A percentile compares a stretch with the other conserved stretches of the same genome.
Conservation (phyloP, 768 basidiomycete genomes). For the Steccherinum ochraceum region DNA sequence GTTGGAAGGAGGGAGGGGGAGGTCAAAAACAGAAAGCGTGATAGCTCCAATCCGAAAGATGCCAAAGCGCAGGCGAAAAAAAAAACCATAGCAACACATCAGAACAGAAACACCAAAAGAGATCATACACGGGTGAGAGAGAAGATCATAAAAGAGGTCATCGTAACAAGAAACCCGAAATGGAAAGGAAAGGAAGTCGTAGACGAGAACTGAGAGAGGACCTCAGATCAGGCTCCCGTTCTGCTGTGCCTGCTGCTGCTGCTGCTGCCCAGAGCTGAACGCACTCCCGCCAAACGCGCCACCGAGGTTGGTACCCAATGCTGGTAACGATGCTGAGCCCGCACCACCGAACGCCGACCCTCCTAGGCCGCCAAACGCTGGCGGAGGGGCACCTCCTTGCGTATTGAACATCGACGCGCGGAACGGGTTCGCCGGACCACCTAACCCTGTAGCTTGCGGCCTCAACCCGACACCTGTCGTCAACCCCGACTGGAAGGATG, state of each 20-base stretch:
- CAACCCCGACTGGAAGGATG: slow-evolving; percentile 44
- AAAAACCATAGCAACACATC: no score
- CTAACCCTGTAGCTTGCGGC: slow-evolving; percentile 33
- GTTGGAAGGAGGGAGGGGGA: slow-evolving; percentile 22
- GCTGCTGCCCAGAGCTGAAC: slow-evolving; percentile 5
- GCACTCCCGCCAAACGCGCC: slow-evolving; percentile 7
- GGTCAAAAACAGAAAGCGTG: no score
- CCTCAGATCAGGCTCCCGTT: no score
- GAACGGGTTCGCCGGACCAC: slow-evolving; percentile 34
- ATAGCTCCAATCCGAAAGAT: no score
- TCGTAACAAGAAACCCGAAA: no score
- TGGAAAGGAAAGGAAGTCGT: no score
- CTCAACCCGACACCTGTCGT: slow-evolving; percentile 27
- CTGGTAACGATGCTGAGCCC: slow-evolving; percentile 7
- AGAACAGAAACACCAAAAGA: no score
- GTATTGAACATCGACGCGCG: slow-evolving; percentile 30
- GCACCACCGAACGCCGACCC: slow-evolving; percentile 5
- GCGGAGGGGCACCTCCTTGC: slow-evolving; percentile 5
- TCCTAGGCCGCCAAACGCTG: slow-evolving; percentile 4
- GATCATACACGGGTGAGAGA: no score
- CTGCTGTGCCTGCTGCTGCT: slow-evolving; percentile 26
- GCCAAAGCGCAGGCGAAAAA: no score
- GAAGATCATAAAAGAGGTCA: no score
- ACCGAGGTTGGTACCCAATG: slow-evolving; percentile 15
- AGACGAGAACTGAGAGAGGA: no score